A percentile compares a stretch with the other conserved stretches of the same genome.
phyloP scores from a whole-genome alignment of 73 alveolate genomes.

The Stentor coeruleus region DNA sequence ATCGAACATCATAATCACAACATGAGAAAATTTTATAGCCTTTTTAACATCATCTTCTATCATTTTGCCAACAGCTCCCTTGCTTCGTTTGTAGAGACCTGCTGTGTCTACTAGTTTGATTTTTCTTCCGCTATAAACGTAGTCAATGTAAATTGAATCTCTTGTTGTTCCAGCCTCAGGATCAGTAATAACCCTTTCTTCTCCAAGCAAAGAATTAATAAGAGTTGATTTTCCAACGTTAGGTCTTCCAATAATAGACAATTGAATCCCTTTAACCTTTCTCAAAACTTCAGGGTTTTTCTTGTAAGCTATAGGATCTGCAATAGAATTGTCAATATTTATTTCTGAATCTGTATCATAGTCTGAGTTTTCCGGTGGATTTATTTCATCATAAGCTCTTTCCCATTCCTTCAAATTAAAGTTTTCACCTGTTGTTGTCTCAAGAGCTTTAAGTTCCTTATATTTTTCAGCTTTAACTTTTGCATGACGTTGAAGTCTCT shows the following conservation, averaged over 20 bases:
- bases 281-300: slow-evolving; percentile 30
- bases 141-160: slow-evolving; percentile 61
- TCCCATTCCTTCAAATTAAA: slow-evolving; percentile 41
- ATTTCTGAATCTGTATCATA: slow-evolving; percentile 80
- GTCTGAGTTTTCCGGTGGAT: slow-evolving; percentile 78
- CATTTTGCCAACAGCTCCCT: slow-evolving; percentile 39
- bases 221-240: slow-evolving; percentile 77
- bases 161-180: slow-evolving; percentile 83
- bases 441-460: slow-evolving; percentile 56
- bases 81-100: slow-evolving; percentile 53
- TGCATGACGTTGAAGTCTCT: slow-evolving; percentile 54
- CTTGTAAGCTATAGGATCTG: slow-evolving; percentile 30
- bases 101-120: slow-evolving; percentile 83
- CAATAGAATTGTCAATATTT: slow-evolving; percentile 51
- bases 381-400: slow-evolving; percentile 62
- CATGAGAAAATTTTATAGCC: slow-evolving; percentile 66
- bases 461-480: slow-evolving; percentile 31
- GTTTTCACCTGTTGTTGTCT: slow-evolving; percentile 42
- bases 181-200: slow-evolving; percentile 77
- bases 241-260: slow-evolving; percentile 69
- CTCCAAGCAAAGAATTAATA: slow-evolving; percentile 61
- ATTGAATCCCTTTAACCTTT: slow-evolving; percentile 35
- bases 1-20: slow-evolving; percentile 67
- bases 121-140: slow-evolving; percentile 69
- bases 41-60: slow-evolving; percentile 57